Evolutionary conservation across 1,284 basidiomycete genomes (phyloP).

Genomic region (Heterobasidion annosum): DNA sequence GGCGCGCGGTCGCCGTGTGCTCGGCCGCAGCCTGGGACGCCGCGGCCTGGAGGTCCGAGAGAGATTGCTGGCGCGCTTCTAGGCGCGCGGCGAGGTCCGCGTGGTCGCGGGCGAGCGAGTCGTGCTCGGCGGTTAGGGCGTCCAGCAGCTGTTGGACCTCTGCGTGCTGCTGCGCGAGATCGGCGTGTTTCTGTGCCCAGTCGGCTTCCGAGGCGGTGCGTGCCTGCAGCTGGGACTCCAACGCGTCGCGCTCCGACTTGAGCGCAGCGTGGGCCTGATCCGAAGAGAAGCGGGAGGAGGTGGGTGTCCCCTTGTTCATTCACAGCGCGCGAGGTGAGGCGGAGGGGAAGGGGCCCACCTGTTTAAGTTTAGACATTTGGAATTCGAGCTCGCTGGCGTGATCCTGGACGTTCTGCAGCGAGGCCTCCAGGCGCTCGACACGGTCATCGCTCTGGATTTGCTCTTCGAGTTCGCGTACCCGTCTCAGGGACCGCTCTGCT

Average conservation of each 20-base stretch:
- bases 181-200: constrained; percentile 35
- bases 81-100: constrained; percentile 36
- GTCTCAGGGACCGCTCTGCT: constrained; percentile 42
- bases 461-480: constrained; percentile 64
- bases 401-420: constrained; percentile 68
- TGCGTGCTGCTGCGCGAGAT: constrained; percentile 32
- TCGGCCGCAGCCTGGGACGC: constrained; percentile 46
- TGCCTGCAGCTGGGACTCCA: constrained; percentile 36
- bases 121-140: constrained; percentile 33
- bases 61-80: constrained; percentile 31
- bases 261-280: constrained; percentile 43
- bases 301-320: neutral
- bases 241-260: constrained; percentile 50
- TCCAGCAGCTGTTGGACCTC: constrained; percentile 33
- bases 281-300: neutral
- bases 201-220: constrained; percentile 32
- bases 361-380: constrained; percentile 66
- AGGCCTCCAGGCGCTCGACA: constrained; percentile 59
- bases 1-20: constrained; percentile 40
- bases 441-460: constrained; percentile 76
- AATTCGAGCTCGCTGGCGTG: constrained; percentile 75
- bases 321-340: neutral
- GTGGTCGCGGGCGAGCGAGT: constrained; percentile 38
- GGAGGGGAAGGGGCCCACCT: constrained; percentile 32
- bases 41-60: constrained; percentile 47